These are phyloP conservation scores for Ganoderma leucocontextum DNA, from an alignment of 1,284 basidiomycete species.

Conservation along the genomic window DNA sequence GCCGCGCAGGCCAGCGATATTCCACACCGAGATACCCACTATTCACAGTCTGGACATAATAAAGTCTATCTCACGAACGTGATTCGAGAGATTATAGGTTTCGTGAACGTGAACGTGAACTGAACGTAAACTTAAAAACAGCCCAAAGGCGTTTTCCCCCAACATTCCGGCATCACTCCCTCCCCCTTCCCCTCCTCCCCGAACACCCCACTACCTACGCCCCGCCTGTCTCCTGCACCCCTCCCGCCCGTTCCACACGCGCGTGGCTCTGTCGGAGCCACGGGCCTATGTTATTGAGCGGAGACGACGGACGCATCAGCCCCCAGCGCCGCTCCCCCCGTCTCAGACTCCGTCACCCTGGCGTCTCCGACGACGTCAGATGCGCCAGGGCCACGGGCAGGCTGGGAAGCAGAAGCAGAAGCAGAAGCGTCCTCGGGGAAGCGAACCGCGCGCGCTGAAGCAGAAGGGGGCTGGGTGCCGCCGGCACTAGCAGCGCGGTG, in stretches of 20 bases:
- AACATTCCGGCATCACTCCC: neutral
- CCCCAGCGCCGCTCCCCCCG: neutral
- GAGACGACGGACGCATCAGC: conserved; percentile 26
- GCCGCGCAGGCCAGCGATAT: neutral
- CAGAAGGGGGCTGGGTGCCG: conserved; percentile 5
- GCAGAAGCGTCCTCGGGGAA: neutral
- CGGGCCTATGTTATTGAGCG: conserved; percentile 48
- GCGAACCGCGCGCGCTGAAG: neutral
- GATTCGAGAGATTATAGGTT: neutral
- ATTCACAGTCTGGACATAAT: neutral
- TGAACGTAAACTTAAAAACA: neutral
- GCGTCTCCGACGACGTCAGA: conserved; percentile 9
- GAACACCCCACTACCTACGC: neutral
- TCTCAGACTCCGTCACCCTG: neutral
- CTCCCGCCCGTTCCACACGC: neutral
- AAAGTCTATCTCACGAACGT: neutral
- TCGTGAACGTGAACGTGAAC: neutral
- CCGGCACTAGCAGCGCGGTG: neutral
- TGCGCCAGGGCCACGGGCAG: neutral
- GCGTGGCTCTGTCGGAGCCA: conserved; percentile 34
- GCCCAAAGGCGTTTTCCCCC: neutral
- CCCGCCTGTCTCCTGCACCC: neutral
- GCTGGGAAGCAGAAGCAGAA: neutral
- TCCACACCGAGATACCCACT: neutral
- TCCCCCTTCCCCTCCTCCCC: neutral